These are phyloP conservation scores for Noccaea bulbosa DNA, from an alignment of 345 rosid genomes.

Conservation along the genomic window DNA sequence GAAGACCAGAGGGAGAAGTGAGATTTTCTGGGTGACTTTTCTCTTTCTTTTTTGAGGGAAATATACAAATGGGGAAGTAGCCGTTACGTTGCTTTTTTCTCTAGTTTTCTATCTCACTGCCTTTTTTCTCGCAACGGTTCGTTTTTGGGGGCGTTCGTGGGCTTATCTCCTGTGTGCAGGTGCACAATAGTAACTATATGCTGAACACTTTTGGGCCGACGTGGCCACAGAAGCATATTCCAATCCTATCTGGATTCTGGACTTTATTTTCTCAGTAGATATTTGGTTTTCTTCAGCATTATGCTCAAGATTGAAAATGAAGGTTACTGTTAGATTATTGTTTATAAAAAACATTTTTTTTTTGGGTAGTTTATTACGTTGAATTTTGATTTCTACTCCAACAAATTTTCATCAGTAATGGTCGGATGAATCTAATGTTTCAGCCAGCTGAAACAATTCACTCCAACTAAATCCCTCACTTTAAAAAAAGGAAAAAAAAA, in stretches of 20 bases:
- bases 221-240: neutral
- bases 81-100: constrained; percentile 28
- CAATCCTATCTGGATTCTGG: neutral
- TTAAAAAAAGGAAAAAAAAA: too few relatives aligned
- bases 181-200: neutral
- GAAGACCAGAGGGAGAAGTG: constrained; percentile 13
- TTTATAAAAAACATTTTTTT: too few relatives aligned
- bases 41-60: neutral
- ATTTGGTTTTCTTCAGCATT: too few relatives aligned
- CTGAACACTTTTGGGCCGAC: neutral
- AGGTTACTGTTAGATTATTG: too few relatives aligned
- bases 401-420: too few relatives aligned
- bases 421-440: too few relatives aligned
- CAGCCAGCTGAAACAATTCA: too few relatives aligned
- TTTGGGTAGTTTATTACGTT: too few relatives aligned
- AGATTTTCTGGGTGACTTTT: neutral
- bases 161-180: constrained; percentile 8
- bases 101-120: neutral
- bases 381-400: too few relatives aligned
- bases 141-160: constrained; percentile 6
- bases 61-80: constrained; percentile 39
- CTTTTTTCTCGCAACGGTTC: constrained; percentile 36
- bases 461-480: too few relatives aligned
- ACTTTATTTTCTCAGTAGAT: too few relatives aligned
- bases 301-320: too few relatives aligned